These are phyloP conservation scores for Penicillium sp. DNA, from an alignment of 2,329 filamentous ascomycete genomes.

Conservation along the genomic window DNA sequence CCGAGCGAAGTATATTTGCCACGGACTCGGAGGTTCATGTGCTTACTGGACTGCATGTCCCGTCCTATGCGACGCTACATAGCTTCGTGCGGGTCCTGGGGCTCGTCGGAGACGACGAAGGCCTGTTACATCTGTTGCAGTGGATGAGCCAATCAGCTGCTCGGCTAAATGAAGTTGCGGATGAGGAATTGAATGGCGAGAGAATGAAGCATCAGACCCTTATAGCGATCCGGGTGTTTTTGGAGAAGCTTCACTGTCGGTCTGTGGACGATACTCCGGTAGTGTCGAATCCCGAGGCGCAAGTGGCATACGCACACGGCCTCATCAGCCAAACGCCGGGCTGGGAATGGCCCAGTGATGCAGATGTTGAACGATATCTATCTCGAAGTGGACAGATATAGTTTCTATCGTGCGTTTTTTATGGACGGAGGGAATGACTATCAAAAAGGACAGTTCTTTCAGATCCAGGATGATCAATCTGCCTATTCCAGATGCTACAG, in stretches of 20 bases:
- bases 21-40: constrained; percentile 19
- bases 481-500: no score
- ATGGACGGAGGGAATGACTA: no score
- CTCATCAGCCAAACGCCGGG: constrained; percentile 32
- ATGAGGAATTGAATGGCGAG: constrained; percentile 35
- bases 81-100: constrained; percentile 41
- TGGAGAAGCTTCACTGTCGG: constrained; percentile 31
- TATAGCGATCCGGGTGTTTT: constrained; percentile 38
- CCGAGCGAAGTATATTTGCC: constrained; percentile 17
- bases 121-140: constrained; percentile 37
- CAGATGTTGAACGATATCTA: constrained; percentile 38
- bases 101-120: constrained; percentile 36
- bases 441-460: no score
- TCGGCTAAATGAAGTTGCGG: constrained; percentile 32
- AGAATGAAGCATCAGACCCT: constrained; percentile 38
- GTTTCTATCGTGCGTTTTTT: no score
- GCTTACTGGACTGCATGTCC: constrained; percentile 33
- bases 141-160: constrained; percentile 39
- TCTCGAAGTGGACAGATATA: constrained; percentile 16
- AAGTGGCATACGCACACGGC: constrained; percentile 37
- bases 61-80: constrained; percentile 39
- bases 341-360: constrained; percentile 42
- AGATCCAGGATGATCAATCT: no score
- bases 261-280: constrained; percentile 7
- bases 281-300: constrained; percentile 27